These are phyloP conservation scores for Xylaria sp. DNA, from an alignment of 2,329 filamentous ascomycete species.

Conservation along the genomic window DNA sequence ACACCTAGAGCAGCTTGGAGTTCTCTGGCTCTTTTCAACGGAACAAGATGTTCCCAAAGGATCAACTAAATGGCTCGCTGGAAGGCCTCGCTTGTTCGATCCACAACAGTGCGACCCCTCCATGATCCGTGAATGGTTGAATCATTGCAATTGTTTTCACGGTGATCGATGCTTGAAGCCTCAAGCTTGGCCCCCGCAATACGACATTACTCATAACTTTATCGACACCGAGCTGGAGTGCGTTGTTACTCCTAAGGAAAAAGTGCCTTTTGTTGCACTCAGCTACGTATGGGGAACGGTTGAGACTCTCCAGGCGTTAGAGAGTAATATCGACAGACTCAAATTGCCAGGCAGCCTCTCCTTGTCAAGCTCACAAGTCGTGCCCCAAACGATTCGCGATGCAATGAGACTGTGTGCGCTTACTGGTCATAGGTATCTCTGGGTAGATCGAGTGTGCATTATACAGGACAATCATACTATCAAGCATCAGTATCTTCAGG, in stretches of 20 bases:
- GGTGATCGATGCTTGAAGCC: constrained; percentile 18
- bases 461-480: constrained; percentile 16
- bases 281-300: constrained; percentile 28
- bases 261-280: constrained; percentile 25
- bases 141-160: constrained; percentile 8
- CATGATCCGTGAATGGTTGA: constrained; percentile 14
- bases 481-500: constrained; percentile 15
- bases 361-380: neutral
- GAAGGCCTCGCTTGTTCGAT: constrained; percentile 20
- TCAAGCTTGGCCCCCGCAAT: constrained; percentile 4
- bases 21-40: constrained; percentile 13
- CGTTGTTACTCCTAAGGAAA: constrained; percentile 12
- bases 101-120: constrained; percentile 16
- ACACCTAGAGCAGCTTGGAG: neutral
- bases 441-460: constrained; percentile 26
- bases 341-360: constrained; percentile 19
- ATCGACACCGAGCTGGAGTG: constrained; percentile 21
- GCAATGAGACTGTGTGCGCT: constrained; percentile 23
- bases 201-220: constrained; percentile 5
- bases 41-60: constrained; percentile 14
- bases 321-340: constrained; percentile 17
- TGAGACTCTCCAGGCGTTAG: constrained; percentile 14
- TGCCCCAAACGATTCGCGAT: constrained; percentile 21
- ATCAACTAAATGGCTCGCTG: constrained; percentile 14
- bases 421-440: constrained; percentile 20